These are phyloP conservation scores for Alopecurus myosuroides DNA, from an alignment of 176 grass and related monocot species.

Conservation along the genomic window DNA sequence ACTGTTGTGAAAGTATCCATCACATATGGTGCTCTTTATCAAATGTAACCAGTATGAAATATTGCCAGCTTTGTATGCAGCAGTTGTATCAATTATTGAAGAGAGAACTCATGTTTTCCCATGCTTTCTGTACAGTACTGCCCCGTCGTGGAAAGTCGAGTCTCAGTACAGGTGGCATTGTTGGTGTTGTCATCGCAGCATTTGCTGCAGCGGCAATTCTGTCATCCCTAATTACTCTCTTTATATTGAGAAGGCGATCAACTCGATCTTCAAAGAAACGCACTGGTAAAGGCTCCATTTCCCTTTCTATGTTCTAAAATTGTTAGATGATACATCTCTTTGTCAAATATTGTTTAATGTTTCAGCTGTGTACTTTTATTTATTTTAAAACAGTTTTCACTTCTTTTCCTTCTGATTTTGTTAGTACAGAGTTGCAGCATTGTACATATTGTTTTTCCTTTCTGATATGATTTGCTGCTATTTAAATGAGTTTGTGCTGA, in stretches of 20 bases:
- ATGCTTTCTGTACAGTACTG: conserved; percentile 39
- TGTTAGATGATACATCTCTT: background rate
- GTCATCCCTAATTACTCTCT: conserved; percentile 46
- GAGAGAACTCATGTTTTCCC: conserved; percentile 13
- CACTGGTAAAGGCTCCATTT: conserved; percentile 35
- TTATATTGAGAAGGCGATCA: conserved; percentile 44
- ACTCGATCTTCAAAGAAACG: conserved; percentile 50
- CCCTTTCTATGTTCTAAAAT: conserved; percentile 7
- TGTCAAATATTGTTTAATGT: background rate
- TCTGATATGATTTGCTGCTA: background rate
- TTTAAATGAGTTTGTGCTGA: background rate
- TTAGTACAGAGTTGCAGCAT: background rate
- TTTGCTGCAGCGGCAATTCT: conserved; percentile 53
- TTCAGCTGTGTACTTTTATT: background rate
- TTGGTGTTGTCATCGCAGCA: conserved; percentile 55
- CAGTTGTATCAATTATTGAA: background rate
- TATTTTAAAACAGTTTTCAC: conserved; percentile 4
- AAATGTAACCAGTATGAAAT: conserved; percentile 17
- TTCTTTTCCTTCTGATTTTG: background rate
- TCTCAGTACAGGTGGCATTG: conserved; percentile 55
- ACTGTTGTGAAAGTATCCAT: background rate
- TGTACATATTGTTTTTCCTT: background rate
- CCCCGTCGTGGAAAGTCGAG: conserved; percentile 11
- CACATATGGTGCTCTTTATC: background rate
- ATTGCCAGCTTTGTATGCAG: background rate